Percentiles rank a stretch among this genome's conserved stretches.
Evolutionary conservation across 805 yeast genomes (phyloP).

Genomic region (Nematodospora valgi): DNA sequence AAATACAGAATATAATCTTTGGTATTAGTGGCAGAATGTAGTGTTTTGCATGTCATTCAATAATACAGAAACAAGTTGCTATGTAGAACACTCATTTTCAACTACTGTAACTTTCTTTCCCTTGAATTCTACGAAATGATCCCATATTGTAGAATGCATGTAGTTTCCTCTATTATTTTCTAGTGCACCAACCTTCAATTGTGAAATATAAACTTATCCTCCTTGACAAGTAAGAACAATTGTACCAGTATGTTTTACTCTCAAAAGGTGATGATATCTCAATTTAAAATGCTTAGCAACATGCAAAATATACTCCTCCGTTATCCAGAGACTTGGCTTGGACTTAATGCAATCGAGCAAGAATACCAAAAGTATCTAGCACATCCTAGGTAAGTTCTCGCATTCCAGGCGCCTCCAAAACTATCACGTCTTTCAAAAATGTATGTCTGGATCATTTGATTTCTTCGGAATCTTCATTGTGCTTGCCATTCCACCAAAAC

Average conservation of each 20-base stretch:
- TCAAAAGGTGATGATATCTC: conserved; percentile 24
- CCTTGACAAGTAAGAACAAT: conserved; percentile 29
- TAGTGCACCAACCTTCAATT: conserved; percentile 25
- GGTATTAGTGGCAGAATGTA: conserved; percentile 40
- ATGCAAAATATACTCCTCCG: conserved; percentile 35
- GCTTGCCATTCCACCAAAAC: conserved; percentile 33
- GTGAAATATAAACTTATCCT: conserved; percentile 34
- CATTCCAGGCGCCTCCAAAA: conserved; percentile 45
- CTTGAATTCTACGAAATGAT: conserved; percentile 28
- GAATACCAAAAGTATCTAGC: conserved; percentile 42
- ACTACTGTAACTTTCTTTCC: conserved; percentile 34
- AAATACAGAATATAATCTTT: conserved; percentile 14
- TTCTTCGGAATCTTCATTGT: conserved; percentile 23
- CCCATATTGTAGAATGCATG: conserved; percentile 40
- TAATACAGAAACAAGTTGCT: conserved; percentile 36
- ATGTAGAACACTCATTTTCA: conserved; percentile 42
- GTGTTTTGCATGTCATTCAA: conserved; percentile 27
- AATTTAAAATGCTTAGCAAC: conserved; percentile 28
- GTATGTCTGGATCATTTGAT: conserved; percentile 25
- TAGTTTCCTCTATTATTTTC: conserved; percentile 32
- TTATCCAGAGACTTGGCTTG: conserved; percentile 39
- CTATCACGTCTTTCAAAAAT: conserved; percentile 36
- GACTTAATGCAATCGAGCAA: conserved; percentile 31
- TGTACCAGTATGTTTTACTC: conserved; percentile 24
- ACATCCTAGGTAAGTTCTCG: conserved; percentile 42